Evolutionary conservation across 2,329 filamentous ascomycete genomes (phyloP).

Genomic region (Phyllosticta citriasiana): DNA sequence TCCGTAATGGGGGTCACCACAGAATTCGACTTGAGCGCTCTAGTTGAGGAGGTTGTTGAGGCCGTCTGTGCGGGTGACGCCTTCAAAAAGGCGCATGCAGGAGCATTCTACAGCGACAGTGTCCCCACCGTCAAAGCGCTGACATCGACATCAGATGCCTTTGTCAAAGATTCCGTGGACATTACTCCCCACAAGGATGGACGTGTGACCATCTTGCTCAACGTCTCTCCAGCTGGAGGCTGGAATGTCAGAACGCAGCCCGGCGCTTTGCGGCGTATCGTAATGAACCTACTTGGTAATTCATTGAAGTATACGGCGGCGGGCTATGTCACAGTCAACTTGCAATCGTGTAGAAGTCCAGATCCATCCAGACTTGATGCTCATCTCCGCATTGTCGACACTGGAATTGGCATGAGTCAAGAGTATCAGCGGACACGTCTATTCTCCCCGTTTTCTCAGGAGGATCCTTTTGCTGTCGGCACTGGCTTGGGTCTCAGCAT

Average conservation of each 20-base stretch:
- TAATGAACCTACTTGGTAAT: slow-evolving; percentile 14
- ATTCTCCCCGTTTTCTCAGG: slow-evolving; percentile 31
- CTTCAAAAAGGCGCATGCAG: slow-evolving; percentile 10
- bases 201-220: slow-evolving; percentile 5
- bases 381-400: slow-evolving; percentile 16
- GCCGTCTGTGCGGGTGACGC: slow-evolving; percentile 10
- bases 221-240: slow-evolving; percentile 4
- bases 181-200: not conserved
- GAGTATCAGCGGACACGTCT: slow-evolving; percentile 28
- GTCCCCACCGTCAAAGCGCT: slow-evolving; percentile 1
- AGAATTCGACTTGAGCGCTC: slow-evolving; percentile 8
- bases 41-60: slow-evolving; percentile 10
- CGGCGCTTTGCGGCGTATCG: slow-evolving; percentile 11
- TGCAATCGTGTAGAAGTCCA: not conserved
- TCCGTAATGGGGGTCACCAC: slow-evolving; percentile 9
- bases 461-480: slow-evolving; percentile 27
- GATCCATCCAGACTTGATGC: slow-evolving; percentile 1
- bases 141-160: slow-evolving; percentile 6
- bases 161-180: slow-evolving; percentile 8
- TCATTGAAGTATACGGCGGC: slow-evolving; percentile 13
- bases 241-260: slow-evolving; percentile 20
- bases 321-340: not conserved
- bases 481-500: slow-evolving; percentile 30
- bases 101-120: slow-evolving; percentile 4
- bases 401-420: slow-evolving; percentile 30